A percentile compares a stretch with the other conserved stretches of the same genome.
Evolutionary conservation across 495 filamentous ascomycete species (phyloP).

Genomic region (Penicillium paradoxum): DNA sequence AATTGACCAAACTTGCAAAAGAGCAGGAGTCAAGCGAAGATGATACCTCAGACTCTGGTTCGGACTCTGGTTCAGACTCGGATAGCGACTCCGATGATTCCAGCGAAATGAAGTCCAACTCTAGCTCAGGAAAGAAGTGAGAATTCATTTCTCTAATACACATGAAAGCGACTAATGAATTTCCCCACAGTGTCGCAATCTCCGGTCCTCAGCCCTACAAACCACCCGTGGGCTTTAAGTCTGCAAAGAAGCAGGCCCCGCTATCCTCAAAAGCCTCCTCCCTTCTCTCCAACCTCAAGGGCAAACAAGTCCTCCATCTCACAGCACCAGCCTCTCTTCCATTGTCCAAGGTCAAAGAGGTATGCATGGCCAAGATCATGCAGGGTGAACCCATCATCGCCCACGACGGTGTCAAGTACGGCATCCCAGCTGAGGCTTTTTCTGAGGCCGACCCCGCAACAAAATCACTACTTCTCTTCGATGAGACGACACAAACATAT

Average conservation of each 20-base stretch:
- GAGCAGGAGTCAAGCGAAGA: conserved; percentile 18
- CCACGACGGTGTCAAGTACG: conserved; percentile 39
- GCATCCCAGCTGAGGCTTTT: conserved; percentile 40
- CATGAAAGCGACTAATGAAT: not conserved
- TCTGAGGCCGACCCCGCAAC: conserved; percentile 29
- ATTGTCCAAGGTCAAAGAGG: conserved; percentile 40
- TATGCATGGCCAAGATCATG: conserved; percentile 37
- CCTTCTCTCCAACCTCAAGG: conserved; percentile 36
- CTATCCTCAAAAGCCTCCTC: conserved; percentile 34
- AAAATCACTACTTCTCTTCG: conserved; percentile 36
- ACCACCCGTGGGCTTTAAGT: conserved; percentile 40
- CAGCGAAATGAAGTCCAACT: conserved; percentile 32
- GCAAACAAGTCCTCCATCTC: conserved; percentile 44
- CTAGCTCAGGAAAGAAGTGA: conserved; percentile 24
- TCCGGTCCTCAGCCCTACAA: conserved; percentile 33
- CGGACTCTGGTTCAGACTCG: conserved; percentile 18
- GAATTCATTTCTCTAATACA: not conserved
- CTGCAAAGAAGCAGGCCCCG: conserved; percentile 30
- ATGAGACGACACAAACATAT: conserved; percentile 33
- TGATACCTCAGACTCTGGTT: conserved; percentile 22
- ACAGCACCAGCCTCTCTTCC: conserved; percentile 41
- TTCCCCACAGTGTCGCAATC: conserved; percentile 15
- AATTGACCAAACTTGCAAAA: conserved; percentile 29
- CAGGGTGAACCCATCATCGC: conserved; percentile 39
- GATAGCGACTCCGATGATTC: conserved; percentile 26